phyloP scores from a whole-genome alignment of 768 basidiomycete genomes.

The Lentinula lateritia region DNA sequence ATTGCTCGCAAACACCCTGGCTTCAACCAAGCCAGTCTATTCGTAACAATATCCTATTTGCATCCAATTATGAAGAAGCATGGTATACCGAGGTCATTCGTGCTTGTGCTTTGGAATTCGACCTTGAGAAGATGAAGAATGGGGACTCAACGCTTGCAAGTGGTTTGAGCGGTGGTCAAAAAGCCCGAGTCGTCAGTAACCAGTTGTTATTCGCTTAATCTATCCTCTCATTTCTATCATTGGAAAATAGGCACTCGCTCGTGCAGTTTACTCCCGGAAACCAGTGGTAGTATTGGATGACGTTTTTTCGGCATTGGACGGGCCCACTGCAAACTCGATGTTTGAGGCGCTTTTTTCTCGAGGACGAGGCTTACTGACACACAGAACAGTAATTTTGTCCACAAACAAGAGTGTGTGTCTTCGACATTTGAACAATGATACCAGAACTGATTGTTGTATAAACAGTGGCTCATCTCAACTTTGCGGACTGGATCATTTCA shows the following conservation, averaged over 20 bases:
- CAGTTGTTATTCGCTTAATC: not conserved
- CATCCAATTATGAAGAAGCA: not conserved
- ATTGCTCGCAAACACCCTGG: slow-evolving; percentile 12
- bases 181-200: slow-evolving; percentile 8
- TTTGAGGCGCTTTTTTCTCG: slow-evolving; percentile 6
- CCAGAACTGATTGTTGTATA: too few species aligned
- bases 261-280: slow-evolving; percentile 8
- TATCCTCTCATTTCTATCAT: not conserved
- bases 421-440: too few species aligned
- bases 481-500: not conserved
- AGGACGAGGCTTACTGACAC: not conserved
- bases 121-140: not conserved
- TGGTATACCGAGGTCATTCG: slow-evolving; percentile 9
- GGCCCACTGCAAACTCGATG: slow-evolving; percentile 6
- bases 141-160: slow-evolving; percentile 7
- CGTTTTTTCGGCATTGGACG: slow-evolving; percentile 9
- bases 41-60: slow-evolving; percentile 11
- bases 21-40: slow-evolving; percentile 9
- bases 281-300: slow-evolving; percentile 7
- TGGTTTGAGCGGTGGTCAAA: slow-evolving; percentile 10
- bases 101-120: slow-evolving; percentile 7
- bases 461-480: not conserved
- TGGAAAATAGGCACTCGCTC: slow-evolving; percentile 9
- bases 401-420: not conserved
- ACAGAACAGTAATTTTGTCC: not conserved